phyloP scores from a whole-genome alignment of 2,329 filamentous ascomycete species.

The Tolypocladium amazonense region DNA sequence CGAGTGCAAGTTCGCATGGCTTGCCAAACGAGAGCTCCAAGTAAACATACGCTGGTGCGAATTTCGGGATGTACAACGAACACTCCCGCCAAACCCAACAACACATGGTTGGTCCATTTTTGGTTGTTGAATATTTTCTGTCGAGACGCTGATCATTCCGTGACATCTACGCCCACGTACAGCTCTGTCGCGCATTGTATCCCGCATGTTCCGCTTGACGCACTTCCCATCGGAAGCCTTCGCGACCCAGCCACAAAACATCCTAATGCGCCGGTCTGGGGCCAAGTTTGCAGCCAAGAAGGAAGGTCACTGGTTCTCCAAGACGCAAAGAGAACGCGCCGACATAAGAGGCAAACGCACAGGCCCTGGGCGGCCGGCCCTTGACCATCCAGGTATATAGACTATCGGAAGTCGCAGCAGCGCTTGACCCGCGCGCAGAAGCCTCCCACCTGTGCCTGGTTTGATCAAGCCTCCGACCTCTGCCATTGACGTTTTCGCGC shows the following conservation, averaged over 20 bases:
- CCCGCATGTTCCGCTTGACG: constrained; percentile 1
- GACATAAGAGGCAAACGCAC: background rate
- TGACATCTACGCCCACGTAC: background rate
- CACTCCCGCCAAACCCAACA: background rate
- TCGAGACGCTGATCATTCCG: background rate
- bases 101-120: background rate
- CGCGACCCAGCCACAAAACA: background rate
- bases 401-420: background rate
- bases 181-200: background rate
- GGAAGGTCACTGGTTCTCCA: background rate
- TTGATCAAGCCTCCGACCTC: background rate
- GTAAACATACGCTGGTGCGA: background rate
- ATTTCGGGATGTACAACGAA: background rate
- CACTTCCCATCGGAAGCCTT: background rate
- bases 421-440: background rate
- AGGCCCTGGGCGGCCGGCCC: background rate
- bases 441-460: background rate
- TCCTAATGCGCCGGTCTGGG: background rate
- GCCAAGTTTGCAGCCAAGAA: background rate
- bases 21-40: background rate
- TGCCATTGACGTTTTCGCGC: background rate
- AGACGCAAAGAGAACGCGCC: background rate
- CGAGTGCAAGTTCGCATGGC: background rate
- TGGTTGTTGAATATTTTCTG: background rate
- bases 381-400: background rate